These are phyloP conservation scores for Cystofilobasidium ferigula DNA, from an alignment of 768 basidiomycete genomes.

Conservation along the genomic window DNA sequence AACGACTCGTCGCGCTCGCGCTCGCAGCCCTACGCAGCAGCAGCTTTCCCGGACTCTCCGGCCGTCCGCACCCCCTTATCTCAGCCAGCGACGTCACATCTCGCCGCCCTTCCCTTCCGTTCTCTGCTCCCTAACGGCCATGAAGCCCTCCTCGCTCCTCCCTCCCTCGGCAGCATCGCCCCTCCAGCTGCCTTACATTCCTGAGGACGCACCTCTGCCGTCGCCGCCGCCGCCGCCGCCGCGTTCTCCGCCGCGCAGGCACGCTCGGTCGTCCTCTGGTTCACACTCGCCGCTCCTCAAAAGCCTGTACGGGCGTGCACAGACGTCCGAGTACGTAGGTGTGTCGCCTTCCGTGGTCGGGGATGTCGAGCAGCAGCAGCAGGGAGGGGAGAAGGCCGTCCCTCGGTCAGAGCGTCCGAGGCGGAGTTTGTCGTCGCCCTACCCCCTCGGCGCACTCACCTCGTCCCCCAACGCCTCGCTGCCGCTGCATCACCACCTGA, in stretches of 20 bases:
- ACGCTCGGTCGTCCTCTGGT: background rate
- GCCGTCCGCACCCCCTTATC: too few relatives aligned
- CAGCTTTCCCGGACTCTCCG: too few relatives aligned
- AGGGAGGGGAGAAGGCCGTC: background rate
- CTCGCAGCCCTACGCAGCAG: too few relatives aligned
- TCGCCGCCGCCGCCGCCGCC: background rate
- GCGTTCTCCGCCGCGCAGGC: background rate
- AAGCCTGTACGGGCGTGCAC: background rate
- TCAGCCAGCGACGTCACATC: background rate
- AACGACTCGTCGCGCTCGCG: too few relatives aligned
- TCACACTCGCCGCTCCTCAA: conserved; percentile 1
- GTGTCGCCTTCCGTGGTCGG: background rate
- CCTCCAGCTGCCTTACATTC: background rate
- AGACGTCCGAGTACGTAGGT: background rate
- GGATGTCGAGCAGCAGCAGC: background rate
- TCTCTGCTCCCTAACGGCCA: background rate
- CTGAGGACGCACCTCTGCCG: background rate
- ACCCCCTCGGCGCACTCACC: background rate
- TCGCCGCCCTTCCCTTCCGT: background rate
- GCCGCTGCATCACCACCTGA: background rate
- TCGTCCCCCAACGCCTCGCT: background rate
- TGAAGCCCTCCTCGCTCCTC: background rate
- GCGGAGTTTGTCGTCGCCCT: background rate
- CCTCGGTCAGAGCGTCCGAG: background rate
- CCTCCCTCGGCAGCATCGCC: background rate